Percentiles rank a stretch among this genome's conserved stretches.
Evolutionary conservation across 2,329 filamentous ascomycete species (phyloP).

Genomic region (Neospermospora avenae): DNA sequence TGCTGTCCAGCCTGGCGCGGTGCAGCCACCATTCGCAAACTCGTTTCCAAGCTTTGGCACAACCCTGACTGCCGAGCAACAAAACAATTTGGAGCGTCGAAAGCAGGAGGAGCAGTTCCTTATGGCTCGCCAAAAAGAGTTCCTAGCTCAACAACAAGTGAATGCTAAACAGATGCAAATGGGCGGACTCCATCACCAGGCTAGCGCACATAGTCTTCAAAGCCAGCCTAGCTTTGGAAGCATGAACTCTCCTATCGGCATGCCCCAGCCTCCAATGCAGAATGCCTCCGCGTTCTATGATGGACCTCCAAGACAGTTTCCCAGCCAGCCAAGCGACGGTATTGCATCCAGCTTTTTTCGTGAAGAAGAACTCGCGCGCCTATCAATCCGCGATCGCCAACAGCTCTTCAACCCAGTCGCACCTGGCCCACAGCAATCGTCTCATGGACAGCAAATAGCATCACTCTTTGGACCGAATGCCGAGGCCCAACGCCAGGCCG

Average conservation of each 20-base stretch:
- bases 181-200: slow-evolving; percentile 73
- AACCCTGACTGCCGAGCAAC: slow-evolving; percentile 93
- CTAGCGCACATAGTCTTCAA: slow-evolving; percentile 91
- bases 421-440: slow-evolving; percentile 22
- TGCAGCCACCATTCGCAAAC: slow-evolving; percentile 84
- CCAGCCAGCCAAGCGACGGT: slow-evolving; percentile 40
- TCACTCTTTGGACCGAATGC: slow-evolving; percentile 30
- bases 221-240: slow-evolving; percentile 96
- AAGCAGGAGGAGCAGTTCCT: slow-evolving; percentile 98
- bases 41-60: slow-evolving; percentile 96
- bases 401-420: slow-evolving; percentile 25
- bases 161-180: slow-evolving; percentile 70
- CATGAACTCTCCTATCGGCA: slow-evolving; percentile 78
- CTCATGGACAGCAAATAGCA: slow-evolving; percentile 32
- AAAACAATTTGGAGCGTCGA: slow-evolving; percentile 91
- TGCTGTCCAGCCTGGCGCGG: slow-evolving; percentile 54
- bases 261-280: slow-evolving; percentile 47
- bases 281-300: slow-evolving; percentile 70
- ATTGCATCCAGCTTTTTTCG: slow-evolving; percentile 53
- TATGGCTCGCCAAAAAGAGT: slow-evolving; percentile 94
- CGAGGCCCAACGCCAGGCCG: slow-evolving; percentile 47
- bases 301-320: slow-evolving; percentile 42
- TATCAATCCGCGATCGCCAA: slow-evolving; percentile 49
- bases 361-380: slow-evolving; percentile 71
- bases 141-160: slow-evolving; percentile 82